These are phyloP conservation scores for Botryosphaeria agaves DNA, from an alignment of 2,329 filamentous ascomycete species.

Conservation along the genomic window DNA sequence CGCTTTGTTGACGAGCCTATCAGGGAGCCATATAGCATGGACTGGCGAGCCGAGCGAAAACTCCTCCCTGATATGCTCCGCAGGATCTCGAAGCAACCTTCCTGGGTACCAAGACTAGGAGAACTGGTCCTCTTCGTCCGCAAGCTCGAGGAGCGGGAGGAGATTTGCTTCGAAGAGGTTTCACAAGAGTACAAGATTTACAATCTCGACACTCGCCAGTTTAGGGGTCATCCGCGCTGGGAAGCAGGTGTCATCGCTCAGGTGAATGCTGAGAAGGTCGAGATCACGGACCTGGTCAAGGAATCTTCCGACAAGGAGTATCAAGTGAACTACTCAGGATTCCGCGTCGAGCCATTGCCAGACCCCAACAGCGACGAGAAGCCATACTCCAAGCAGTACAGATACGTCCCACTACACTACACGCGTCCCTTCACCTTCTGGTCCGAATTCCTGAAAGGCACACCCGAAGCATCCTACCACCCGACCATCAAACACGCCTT, in stretches of 20 bases:
- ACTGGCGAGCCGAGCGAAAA: constrained; percentile 35
- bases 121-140: constrained; percentile 39
- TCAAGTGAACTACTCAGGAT: constrained; percentile 33
- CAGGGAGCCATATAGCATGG: constrained; percentile 32
- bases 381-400: constrained; percentile 32
- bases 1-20: constrained; percentile 26
- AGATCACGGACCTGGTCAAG: constrained; percentile 27
- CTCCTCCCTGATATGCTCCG: constrained; percentile 27
- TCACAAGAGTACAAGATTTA: constrained; percentile 8
- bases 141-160: constrained; percentile 11
- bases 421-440: constrained; percentile 39
- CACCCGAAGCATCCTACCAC: constrained; percentile 27
- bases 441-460: constrained; percentile 27
- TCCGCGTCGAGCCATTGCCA: constrained; percentile 39
- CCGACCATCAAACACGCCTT: constrained; percentile 37
- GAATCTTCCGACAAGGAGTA: constrained; percentile 18
- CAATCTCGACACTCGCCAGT: constrained; percentile 14
- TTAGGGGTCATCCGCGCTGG: constrained; percentile 29
- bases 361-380: constrained; percentile 30
- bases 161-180: constrained; percentile 6
- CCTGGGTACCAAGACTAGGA: constrained; percentile 7
- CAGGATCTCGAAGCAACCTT: constrained; percentile 7
- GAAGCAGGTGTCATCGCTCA: constrained; percentile 39
- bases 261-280: constrained; percentile 23
- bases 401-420: constrained; percentile 34